A percentile compares a stretch with the other conserved stretches of the same genome.
phyloP scores from a whole-genome alignment of 2,329 filamentous ascomycete genomes.

The Fusarium setosum region DNA sequence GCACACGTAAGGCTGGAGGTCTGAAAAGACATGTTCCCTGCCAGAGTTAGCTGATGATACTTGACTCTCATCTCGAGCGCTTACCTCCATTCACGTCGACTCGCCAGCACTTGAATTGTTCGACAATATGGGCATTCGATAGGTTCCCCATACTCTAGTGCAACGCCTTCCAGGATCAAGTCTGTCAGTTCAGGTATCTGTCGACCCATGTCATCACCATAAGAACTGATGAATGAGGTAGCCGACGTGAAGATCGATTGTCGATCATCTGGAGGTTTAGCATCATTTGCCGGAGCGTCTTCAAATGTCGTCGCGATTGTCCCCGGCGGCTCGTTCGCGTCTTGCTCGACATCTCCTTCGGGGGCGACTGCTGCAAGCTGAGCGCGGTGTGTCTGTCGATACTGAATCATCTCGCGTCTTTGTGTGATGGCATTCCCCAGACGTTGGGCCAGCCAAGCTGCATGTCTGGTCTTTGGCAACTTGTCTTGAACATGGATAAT shows the following conservation, averaged over 20 bases:
- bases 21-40: constrained; percentile 8
- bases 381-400: constrained; percentile 4
- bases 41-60: not conserved
- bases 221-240: constrained; percentile 3
- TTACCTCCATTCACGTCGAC: constrained; percentile 11
- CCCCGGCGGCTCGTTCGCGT: not conserved
- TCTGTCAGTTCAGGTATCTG: constrained; percentile 3
- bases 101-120: constrained; percentile 1
- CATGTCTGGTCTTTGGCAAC: not conserved
- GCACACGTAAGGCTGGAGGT: constrained; percentile 13
- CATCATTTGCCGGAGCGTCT: not conserved
- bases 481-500: constrained; percentile 3
- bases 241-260: not conserved
- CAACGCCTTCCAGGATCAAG: constrained; percentile 2
- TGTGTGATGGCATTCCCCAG: constrained; percentile 1
- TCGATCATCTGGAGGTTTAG: not conserved
- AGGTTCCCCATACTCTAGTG: not conserved
- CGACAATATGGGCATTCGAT: constrained; percentile 14
- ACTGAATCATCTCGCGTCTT: constrained; percentile 6
- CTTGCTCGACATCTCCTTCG: not conserved
- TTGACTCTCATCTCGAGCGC: no score
- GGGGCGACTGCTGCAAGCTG: not conserved
- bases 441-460: not conserved
- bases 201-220: not conserved
- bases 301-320: constrained; percentile 8